These are phyloP conservation scores for Penicillium freii DNA, from an alignment of 2,329 filamentous ascomycete genomes.

Conservation along the genomic window DNA sequence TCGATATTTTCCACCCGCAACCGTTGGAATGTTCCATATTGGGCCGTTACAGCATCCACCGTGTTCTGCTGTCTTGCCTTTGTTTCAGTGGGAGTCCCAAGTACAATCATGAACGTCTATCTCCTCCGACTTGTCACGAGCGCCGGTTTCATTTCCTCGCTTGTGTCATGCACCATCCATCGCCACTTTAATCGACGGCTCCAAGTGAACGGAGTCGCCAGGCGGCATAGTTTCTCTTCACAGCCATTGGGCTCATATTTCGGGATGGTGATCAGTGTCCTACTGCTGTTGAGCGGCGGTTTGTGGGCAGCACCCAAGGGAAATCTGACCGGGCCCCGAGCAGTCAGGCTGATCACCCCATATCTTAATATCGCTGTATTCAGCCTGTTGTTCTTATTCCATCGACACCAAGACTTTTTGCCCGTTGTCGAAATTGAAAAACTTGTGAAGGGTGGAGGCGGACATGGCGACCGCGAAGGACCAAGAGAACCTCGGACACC, in stretches of 20 bases:
- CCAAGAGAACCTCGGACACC: background rate
- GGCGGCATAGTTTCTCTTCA: constrained; percentile 52
- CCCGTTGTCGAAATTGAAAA: constrained; percentile 2
- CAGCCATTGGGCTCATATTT: constrained; percentile 66
- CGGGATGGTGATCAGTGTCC: constrained; percentile 51
- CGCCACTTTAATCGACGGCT: constrained; percentile 53
- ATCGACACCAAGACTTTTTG: constrained; percentile 40
- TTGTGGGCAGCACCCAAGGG: constrained; percentile 66
- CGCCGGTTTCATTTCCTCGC: constrained; percentile 68
- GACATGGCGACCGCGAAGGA: background rate
- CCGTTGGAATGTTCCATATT: constrained; percentile 60
- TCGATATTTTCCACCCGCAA: constrained; percentile 58
- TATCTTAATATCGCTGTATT: constrained; percentile 65
- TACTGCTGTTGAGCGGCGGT: constrained; percentile 68
- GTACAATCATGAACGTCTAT: constrained; percentile 64
- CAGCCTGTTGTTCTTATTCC: constrained; percentile 53
- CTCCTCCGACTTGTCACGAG: constrained; percentile 67
- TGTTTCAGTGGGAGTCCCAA: constrained; percentile 61
- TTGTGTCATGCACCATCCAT: constrained; percentile 59
- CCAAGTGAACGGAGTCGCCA: constrained; percentile 38
- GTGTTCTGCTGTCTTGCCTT: constrained; percentile 63
- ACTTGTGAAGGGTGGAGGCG: background rate
- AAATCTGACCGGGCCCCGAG: constrained; percentile 54
- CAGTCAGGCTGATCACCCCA: constrained; percentile 57
- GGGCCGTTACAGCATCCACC: constrained; percentile 55